Evolutionary conservation across 345 rosid species (phyloP).

Genomic region (Limnanthes douglasii): DNA sequence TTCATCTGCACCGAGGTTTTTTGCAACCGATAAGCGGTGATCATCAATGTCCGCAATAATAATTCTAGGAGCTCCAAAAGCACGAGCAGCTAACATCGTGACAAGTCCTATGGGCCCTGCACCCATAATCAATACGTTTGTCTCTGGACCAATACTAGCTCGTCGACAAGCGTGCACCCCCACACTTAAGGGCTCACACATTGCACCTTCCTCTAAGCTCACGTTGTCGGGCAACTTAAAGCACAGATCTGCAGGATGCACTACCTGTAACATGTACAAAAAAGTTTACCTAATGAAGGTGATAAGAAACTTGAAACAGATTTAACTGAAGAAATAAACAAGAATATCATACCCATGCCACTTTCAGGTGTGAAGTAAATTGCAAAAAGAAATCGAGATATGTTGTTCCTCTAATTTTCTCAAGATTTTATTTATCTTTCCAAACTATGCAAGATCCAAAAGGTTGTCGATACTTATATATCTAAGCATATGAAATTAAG

Average conservation of each 20-base stretch:
- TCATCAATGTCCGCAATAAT: constrained; percentile 69
- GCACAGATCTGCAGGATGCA: constrained; percentile 85
- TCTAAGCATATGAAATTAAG: too few relatives aligned
- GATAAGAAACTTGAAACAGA: too few relatives aligned
- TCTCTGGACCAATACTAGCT: constrained; percentile 62
- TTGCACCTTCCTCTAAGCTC: constrained; percentile 91
- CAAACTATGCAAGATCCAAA: too few relatives aligned
- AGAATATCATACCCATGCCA: too few relatives aligned
- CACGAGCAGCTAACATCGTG: constrained; percentile 73
- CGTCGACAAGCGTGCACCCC: constrained; percentile 93
- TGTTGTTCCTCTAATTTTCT: too few relatives aligned
- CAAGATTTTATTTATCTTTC: too few relatives aligned
- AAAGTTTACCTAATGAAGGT: too few relatives aligned
- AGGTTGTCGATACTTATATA: too few relatives aligned
- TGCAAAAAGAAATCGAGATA: too few relatives aligned
- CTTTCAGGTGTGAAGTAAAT: too few relatives aligned
- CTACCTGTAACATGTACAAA: constrained; percentile 47
- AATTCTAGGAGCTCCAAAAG: constrained; percentile 76
- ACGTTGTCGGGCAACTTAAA: constrained; percentile 83
- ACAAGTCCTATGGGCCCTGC: constrained; percentile 97
- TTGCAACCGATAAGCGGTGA: constrained; percentile 56
- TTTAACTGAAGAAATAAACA: too few relatives aligned
- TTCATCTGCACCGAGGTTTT: constrained; percentile 56
- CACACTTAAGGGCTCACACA: constrained; percentile 93
- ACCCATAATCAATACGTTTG: constrained; percentile 59